A percentile compares a stretch with the other conserved stretches of the same genome.
These are phyloP conservation scores for Thraustotheca clavata DNA, from an alignment of 352 stramenopile genomes.

Conservation along the genomic window DNA sequence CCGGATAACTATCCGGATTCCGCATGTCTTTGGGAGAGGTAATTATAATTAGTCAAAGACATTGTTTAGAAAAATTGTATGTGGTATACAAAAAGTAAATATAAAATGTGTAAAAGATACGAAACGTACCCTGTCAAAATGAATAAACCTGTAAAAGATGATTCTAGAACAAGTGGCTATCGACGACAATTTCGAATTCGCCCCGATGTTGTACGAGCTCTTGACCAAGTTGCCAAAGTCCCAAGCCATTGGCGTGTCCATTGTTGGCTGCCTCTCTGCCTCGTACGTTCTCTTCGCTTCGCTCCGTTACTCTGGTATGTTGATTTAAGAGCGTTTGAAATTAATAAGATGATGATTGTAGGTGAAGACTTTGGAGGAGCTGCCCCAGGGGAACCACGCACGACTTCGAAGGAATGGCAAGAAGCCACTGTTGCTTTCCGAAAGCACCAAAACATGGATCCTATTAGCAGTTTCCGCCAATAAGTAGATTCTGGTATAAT, in stretches of 20 bases:
- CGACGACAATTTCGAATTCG: slow-evolving; percentile 8
- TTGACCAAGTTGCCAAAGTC: slow-evolving; percentile 61
- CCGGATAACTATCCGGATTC: too few relatives aligned
- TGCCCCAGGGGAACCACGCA: slow-evolving; percentile 44
- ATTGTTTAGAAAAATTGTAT: too few relatives aligned
- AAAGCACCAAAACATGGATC: slow-evolving; percentile 75
- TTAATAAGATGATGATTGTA: slow-evolving; percentile 23
- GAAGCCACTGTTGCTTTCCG: slow-evolving; percentile 65
- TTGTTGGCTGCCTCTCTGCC: slow-evolving; percentile 30
- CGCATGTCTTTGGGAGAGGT: too few relatives aligned
- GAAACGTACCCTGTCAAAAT: not conserved
- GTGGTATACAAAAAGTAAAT: slow-evolving; percentile 5
- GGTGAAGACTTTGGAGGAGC: slow-evolving; percentile 52
- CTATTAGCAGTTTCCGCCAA: slow-evolving; percentile 73
- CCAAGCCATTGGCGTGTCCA: slow-evolving; percentile 41
- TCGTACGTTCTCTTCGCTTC: slow-evolving; percentile 42
- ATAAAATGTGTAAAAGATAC: not conserved
- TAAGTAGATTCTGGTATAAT: too few relatives aligned
- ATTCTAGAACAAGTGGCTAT: slow-evolving; percentile 18
- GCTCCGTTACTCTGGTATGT: slow-evolving; percentile 57
- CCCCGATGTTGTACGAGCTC: slow-evolving; percentile 46
- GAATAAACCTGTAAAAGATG: slow-evolving; percentile 1
- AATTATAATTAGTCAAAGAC: too few relatives aligned
- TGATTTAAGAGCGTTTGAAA: not conserved
- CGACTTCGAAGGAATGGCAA: slow-evolving; percentile 66